Evolutionary conservation across 768 basidiomycete species (phyloP).

Genomic region (Floccularia luteovirens): DNA sequence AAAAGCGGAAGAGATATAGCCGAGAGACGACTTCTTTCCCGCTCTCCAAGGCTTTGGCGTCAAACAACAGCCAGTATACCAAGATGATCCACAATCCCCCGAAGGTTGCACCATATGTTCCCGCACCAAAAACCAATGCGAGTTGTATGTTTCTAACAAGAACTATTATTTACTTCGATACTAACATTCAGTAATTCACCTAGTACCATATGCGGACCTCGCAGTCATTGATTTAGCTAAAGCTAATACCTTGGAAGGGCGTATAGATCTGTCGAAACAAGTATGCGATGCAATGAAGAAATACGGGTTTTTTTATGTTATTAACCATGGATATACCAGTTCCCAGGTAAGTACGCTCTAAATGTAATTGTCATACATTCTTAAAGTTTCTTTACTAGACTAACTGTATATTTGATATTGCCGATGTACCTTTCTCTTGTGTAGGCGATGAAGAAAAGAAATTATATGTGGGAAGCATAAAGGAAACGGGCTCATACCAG

Average conservation of each 20-base stretch:
- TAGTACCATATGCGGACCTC: conserved; percentile 32
- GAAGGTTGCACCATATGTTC: conserved; percentile 11
- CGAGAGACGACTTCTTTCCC: too few species aligned
- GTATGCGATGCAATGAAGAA: conserved; percentile 31
- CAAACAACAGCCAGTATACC: too few species aligned
- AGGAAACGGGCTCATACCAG: conserved; percentile 16
- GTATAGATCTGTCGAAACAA: conserved; percentile 24
- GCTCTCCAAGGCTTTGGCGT: too few species aligned
- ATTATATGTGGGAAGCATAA: conserved; percentile 26
- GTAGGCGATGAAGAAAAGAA: conserved; percentile 35
- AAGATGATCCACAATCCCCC: too few species aligned
- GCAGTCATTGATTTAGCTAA: conserved; percentile 39
- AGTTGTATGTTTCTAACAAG: conserved; percentile 10
- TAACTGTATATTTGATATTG: conserved; percentile 39
- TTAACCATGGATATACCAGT: conserved; percentile 38
- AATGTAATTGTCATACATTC: not conserved
- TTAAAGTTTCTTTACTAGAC: conserved; percentile 17
- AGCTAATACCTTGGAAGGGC: conserved; percentile 24
- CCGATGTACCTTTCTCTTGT: conserved; percentile 31
- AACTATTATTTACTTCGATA: not conserved
- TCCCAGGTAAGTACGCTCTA: conserved; percentile 21
- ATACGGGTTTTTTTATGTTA: conserved; percentile 38
- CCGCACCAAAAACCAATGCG: conserved; percentile 10
- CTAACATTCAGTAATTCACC: not conserved
- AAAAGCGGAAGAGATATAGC: too few species aligned